Percentiles rank a stretch among this genome's conserved stretches.
Conservation (phyloP, 2,329 filamentous ascomycete genomes). For the Cordyceps cateniannulata region DNA sequence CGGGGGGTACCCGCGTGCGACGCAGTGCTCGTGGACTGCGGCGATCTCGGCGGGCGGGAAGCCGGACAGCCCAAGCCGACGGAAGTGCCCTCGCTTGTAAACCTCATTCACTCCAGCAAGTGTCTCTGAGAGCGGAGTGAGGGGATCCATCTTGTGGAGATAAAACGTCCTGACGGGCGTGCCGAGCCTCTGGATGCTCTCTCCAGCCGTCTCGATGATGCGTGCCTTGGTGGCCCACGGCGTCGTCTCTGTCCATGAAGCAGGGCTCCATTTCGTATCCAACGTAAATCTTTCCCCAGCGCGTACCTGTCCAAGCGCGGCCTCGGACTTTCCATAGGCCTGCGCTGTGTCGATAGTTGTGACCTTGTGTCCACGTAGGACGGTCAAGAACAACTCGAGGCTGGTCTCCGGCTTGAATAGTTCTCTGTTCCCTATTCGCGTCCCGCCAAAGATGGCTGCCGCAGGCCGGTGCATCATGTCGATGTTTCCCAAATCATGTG, state of each 20-base stretch:
- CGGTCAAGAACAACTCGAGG: slow-evolving; percentile 7
- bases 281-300: slow-evolving; percentile 14
- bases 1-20: slow-evolving; percentile 7
- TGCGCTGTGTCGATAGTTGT: slow-evolving; percentile 16
- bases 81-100: slow-evolving; percentile 13
- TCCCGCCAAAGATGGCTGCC: slow-evolving; percentile 14
- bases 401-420: slow-evolving; percentile 12
- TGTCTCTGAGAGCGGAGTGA: slow-evolving; percentile 14
- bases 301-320: slow-evolving; percentile 10
- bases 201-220: slow-evolving; percentile 13
- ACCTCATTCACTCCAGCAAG: slow-evolving; percentile 14
- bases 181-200: slow-evolving; percentile 13
- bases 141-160: slow-evolving; percentile 15
- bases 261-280: slow-evolving; percentile 17
- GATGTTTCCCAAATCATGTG: not conserved
- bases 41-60: slow-evolving; percentile 13
- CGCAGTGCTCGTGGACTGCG: slow-evolving; percentile 13
- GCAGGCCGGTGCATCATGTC: not conserved
- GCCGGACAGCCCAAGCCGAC: slow-evolving; percentile 15
- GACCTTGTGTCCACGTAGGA: slow-evolving; percentile 10
- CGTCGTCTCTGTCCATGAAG: slow-evolving; percentile 12
- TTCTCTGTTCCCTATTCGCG: slow-evolving; percentile 15
- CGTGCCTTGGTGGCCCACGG: slow-evolving; percentile 12
- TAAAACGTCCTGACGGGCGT: slow-evolving; percentile 14
- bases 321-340: slow-evolving; percentile 15